Conservation (phyloP, 1,284 basidiomycete species). For the Ustilago trichophora region DNA sequence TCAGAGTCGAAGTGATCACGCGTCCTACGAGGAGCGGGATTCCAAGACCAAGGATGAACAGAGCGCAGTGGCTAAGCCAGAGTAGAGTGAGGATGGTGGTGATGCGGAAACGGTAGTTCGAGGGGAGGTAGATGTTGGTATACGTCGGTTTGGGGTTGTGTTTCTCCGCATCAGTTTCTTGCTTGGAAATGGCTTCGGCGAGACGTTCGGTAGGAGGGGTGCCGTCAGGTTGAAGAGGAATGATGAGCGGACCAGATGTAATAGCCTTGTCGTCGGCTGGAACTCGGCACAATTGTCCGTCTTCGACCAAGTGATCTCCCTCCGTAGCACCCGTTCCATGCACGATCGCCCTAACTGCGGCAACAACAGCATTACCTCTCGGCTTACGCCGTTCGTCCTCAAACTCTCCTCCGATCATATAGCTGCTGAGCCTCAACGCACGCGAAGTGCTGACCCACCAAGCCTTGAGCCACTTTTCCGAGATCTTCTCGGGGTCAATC, state of each 20-base stretch:
- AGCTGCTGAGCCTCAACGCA: slow-evolving; percentile 79
- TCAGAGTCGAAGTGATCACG: slow-evolving; percentile 70
- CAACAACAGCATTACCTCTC: neutral
- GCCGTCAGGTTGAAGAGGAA: slow-evolving; percentile 47
- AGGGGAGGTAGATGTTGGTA: slow-evolving; percentile 82
- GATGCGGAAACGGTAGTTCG: slow-evolving; percentile 78
- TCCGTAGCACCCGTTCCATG: neutral
- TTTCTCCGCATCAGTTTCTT: slow-evolving; percentile 40
- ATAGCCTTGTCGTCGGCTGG: slow-evolving; percentile 61
- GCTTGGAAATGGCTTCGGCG: slow-evolving; percentile 39
- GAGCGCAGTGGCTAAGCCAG: slow-evolving; percentile 76
- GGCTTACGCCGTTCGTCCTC: slow-evolving; percentile 72
- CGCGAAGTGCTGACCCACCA: slow-evolving; percentile 76
- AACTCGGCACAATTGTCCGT: slow-evolving; percentile 54
- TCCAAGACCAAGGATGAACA: slow-evolving; percentile 71
- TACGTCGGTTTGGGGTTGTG: slow-evolving; percentile 73
- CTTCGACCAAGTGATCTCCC: slow-evolving; percentile 69
- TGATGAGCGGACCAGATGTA: slow-evolving; percentile 48
- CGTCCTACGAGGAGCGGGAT: slow-evolving; percentile 74
- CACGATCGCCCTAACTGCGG: too few species aligned
- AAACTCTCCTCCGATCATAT: slow-evolving; percentile 79
- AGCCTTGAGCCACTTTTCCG: slow-evolving; percentile 69
- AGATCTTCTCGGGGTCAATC: slow-evolving; percentile 75
- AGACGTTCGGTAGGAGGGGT: slow-evolving; percentile 37
- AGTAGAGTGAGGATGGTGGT: slow-evolving; percentile 75